phyloP scores from a whole-genome alignment of 2,329 filamentous ascomycete genomes.

The Claviceps maximensis region DNA sequence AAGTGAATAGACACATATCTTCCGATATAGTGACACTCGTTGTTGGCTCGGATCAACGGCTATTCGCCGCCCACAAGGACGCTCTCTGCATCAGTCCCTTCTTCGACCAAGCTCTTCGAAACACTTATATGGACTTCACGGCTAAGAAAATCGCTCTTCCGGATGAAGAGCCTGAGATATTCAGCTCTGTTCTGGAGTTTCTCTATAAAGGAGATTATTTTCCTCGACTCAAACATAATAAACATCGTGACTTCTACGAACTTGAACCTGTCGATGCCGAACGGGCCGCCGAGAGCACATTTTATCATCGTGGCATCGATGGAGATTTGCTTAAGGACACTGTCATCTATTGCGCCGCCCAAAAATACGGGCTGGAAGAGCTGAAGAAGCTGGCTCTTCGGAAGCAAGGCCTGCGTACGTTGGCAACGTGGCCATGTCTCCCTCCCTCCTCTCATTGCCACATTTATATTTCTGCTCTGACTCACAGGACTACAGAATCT shows the following conservation, averaged over 20 bases:
- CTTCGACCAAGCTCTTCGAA: slow-evolving; percentile 39
- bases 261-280: slow-evolving; percentile 50
- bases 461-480: neutral
- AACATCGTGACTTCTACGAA: slow-evolving; percentile 67
- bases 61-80: slow-evolving; percentile 87
- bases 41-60: slow-evolving; percentile 67
- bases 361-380: slow-evolving; percentile 71
- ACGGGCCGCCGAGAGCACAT: slow-evolving; percentile 45
- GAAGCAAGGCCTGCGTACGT: slow-evolving; percentile 73
- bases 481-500: slow-evolving; percentile 35
- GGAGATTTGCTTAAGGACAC: slow-evolving; percentile 74
- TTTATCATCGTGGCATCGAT: slow-evolving; percentile 53
- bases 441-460: neutral
- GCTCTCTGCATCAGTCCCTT: slow-evolving; percentile 67
- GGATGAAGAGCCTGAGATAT: slow-evolving; percentile 79
- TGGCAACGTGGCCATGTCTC: neutral
- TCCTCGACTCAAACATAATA: slow-evolving; percentile 70
- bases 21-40: slow-evolving; percentile 68
- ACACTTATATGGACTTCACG: slow-evolving; percentile 20
- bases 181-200: slow-evolving; percentile 81
- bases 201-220: slow-evolving; percentile 93
- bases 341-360: slow-evolving; percentile 78
- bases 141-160: slow-evolving; percentile 64
- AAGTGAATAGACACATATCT: slow-evolving; percentile 16
- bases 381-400: slow-evolving; percentile 73